A percentile compares a stretch with the other conserved stretches of the same genome.
Evolutionary conservation across 2,329 filamentous ascomycete genomes (phyloP).

Genomic region (Catunica adiposa): DNA sequence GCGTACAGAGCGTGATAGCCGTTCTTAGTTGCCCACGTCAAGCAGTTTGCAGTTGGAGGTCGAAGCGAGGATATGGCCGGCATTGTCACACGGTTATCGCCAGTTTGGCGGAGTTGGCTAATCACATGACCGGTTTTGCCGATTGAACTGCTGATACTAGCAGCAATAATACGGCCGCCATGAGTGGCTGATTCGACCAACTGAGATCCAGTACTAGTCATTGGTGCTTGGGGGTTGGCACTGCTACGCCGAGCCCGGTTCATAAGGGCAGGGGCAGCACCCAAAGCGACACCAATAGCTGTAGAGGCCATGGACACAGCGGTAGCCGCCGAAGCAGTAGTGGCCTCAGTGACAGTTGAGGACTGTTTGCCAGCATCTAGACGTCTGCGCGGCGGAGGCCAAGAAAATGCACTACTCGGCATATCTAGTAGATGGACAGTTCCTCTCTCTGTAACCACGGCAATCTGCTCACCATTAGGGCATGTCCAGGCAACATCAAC

Average conservation of each 20-base stretch:
- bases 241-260: conserved; percentile 29
- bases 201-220: conserved; percentile 8
- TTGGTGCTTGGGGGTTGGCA: conserved; percentile 5
- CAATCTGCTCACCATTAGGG: conserved; percentile 65
- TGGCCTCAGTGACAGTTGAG: conserved; percentile 29
- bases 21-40: conserved; percentile 48
- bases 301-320: conserved; percentile 56
- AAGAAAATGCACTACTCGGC: conserved; percentile 65
- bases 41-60: conserved; percentile 40
- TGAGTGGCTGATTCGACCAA: conserved; percentile 43
- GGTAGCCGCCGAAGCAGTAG: conserved; percentile 34
- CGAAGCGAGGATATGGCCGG: conserved; percentile 33
- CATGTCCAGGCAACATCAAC: conserved; percentile 79
- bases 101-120: conserved; percentile 55
- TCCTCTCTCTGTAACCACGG: conserved; percentile 85
- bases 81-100: conserved; percentile 57
- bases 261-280: conserved; percentile 41
- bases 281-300: conserved; percentile 52
- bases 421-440: conserved; percentile 87
- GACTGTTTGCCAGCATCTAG: conserved; percentile 25
- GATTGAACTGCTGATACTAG: conserved; percentile 57
- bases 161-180: conserved; percentile 54
- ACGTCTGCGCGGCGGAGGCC: conserved; percentile 57
- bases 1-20: conserved; percentile 47
- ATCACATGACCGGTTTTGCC: conserved; percentile 55